These are phyloP conservation scores for Plasmodium gonderi DNA, from an alignment of 169 alveolate species.

Conservation along the genomic window DNA sequence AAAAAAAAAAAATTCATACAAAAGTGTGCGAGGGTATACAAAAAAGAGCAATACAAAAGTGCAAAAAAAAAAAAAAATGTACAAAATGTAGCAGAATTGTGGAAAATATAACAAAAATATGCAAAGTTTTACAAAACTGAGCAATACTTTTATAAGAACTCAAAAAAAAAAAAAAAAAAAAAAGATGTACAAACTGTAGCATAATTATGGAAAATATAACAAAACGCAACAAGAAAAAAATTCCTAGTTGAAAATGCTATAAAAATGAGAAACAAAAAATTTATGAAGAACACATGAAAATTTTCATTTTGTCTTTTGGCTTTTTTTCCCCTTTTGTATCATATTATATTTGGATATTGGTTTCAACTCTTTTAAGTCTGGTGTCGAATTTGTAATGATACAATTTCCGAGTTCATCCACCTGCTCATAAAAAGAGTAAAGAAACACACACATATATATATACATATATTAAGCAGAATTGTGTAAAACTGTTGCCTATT, in stretches of 20 bases:
- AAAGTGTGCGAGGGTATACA: not conserved
- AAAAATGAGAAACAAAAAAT: not conserved
- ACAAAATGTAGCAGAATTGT: too few relatives aligned
- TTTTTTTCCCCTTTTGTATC: constrained; percentile 13
- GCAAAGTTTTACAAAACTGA: not conserved
- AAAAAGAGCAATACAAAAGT: not conserved
- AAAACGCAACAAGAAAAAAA: too few relatives aligned
- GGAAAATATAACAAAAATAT: too few relatives aligned
- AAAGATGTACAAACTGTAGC: not conserved
- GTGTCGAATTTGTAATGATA: constrained; percentile 48
- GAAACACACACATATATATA: too few relatives aligned
- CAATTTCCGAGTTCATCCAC: constrained; percentile 63
- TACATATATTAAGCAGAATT: too few relatives aligned
- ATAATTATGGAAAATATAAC: too few relatives aligned
- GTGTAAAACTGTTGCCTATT: too few relatives aligned
- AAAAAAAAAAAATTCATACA: not conserved
- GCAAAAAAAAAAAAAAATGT: not conserved
- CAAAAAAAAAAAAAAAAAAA: not conserved
- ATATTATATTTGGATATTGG: not conserved
- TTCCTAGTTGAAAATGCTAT: not conserved
- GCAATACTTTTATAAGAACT: not conserved
- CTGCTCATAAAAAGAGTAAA: constrained; percentile 9
- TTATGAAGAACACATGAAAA: not conserved
- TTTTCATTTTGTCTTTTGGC: not conserved
- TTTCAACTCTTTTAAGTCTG: constrained; percentile 26